Percentiles rank a stretch among this genome's conserved stretches.
Conservation (phyloP, 1,284 basidiomycete species). For the Boletus sp. region DNA sequence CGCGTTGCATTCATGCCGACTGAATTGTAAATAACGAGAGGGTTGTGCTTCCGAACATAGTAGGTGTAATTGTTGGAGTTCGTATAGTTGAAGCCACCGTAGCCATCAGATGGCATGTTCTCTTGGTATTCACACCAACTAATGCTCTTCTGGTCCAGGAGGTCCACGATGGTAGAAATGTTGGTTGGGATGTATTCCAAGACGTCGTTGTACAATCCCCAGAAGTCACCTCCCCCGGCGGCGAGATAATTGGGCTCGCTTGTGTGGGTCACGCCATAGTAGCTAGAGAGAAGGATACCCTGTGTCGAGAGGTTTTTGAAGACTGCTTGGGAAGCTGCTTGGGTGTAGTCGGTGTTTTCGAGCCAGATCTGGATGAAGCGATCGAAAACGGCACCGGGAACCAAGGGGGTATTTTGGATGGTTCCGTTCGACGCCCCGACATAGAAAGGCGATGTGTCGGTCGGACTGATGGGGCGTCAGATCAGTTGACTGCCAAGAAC, state of each 20-base stretch:
- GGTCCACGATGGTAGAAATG: slow-evolving; percentile 40
- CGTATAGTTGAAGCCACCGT: slow-evolving; percentile 45
- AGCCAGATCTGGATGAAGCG: slow-evolving; percentile 21
- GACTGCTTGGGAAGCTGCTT: background rate
- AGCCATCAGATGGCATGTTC: slow-evolving; percentile 38
- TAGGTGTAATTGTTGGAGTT: slow-evolving; percentile 42
- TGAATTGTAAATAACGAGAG: slow-evolving; percentile 50
- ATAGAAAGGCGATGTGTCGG: background rate
- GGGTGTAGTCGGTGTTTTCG: background rate
- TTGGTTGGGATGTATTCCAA: slow-evolving; percentile 36
- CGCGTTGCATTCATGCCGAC: slow-evolving; percentile 41
- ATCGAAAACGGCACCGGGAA: slow-evolving; percentile 46
- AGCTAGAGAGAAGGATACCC: slow-evolving; percentile 51
- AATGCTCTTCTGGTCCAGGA: slow-evolving; percentile 57
- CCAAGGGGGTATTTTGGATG: background rate
- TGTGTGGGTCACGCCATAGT: slow-evolving; percentile 58
- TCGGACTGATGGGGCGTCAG: background rate
- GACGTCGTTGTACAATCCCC: slow-evolving; percentile 48
- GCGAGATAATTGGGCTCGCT: slow-evolving; percentile 62
- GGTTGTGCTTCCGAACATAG: slow-evolving; percentile 61
- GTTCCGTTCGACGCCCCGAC: background rate
- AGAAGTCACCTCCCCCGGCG: slow-evolving; percentile 54
- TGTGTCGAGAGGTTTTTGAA: slow-evolving; percentile 17
- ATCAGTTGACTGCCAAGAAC: background rate
- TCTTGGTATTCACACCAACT: background rate